These are phyloP conservation scores for Fusarium sp. DNA, from an alignment of 2,329 filamentous ascomycete species.

Conservation along the genomic window DNA sequence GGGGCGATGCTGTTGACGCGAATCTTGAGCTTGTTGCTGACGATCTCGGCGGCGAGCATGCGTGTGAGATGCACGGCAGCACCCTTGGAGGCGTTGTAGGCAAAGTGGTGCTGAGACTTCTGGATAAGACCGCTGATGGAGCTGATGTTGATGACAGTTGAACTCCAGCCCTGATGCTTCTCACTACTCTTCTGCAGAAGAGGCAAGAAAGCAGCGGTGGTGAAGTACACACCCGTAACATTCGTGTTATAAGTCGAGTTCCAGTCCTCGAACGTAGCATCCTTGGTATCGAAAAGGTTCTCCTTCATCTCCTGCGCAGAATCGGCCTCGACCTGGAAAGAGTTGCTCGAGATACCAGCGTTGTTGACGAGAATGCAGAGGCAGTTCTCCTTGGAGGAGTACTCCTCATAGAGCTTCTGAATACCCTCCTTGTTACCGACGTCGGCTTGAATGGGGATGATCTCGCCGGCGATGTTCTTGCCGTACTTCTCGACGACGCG, in stretches of 20 bases:
- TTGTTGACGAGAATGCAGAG: slow-evolving; percentile 78
- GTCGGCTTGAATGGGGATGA: slow-evolving; percentile 71
- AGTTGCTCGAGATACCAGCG: slow-evolving; percentile 69
- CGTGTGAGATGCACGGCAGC: slow-evolving; percentile 73
- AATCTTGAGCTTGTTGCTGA: slow-evolving; percentile 68
- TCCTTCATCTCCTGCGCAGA: slow-evolving; percentile 64
- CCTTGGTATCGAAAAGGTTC: slow-evolving; percentile 75
- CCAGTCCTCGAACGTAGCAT: slow-evolving; percentile 74
- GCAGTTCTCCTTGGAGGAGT: slow-evolving; percentile 65
- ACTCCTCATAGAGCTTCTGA: slow-evolving; percentile 66
- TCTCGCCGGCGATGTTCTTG: slow-evolving; percentile 64
- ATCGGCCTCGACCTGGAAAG: slow-evolving; percentile 66
- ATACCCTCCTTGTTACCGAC: slow-evolving; percentile 72
- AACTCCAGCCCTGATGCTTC: slow-evolving; percentile 60
- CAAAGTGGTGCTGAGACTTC: slow-evolving; percentile 72
- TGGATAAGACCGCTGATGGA: slow-evolving; percentile 74
- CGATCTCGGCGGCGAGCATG: slow-evolving; percentile 72
- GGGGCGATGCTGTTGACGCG: slow-evolving; percentile 81
- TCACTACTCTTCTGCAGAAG: slow-evolving; percentile 66
- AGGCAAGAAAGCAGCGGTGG: slow-evolving; percentile 71
- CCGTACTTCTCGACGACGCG: slow-evolving; percentile 69
- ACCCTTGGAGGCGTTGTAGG: slow-evolving; percentile 73
- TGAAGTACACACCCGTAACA: slow-evolving; percentile 76
- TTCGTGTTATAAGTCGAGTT: slow-evolving; percentile 79
- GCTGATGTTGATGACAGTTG: slow-evolving; percentile 76